Evolutionary conservation across 2,329 filamentous ascomycete species (phyloP).

Genomic region (Exophiala sp.): DNA sequence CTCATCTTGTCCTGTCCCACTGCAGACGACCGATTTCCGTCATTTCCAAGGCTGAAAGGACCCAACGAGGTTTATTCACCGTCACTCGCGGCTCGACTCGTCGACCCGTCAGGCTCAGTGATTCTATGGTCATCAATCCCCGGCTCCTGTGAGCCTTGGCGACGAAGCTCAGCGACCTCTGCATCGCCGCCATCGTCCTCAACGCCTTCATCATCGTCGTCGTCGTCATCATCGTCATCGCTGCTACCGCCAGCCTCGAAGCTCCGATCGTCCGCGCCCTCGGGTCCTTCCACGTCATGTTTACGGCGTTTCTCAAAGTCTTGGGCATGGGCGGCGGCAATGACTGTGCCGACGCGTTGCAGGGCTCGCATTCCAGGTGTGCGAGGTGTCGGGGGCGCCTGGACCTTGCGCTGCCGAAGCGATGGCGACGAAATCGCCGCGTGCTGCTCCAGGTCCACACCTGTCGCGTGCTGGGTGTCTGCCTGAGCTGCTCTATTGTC

Average conservation of each 20-base stretch:
- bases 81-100: not conserved
- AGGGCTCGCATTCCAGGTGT: constrained; percentile 30
- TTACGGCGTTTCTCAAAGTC: constrained; percentile 80
- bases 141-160: constrained; percentile 6
- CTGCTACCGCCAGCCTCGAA: not conserved
- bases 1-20: too few species aligned
- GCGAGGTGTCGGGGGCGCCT: constrained; percentile 27
- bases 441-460: constrained; percentile 26
- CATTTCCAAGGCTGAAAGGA: not conserved
- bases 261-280: constrained; percentile 29
- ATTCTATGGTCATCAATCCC: constrained; percentile 1
- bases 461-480: constrained; percentile 15
- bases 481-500: constrained; percentile 7
- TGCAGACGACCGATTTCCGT: too few species aligned
- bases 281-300: constrained; percentile 39
- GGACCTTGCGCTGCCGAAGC: constrained; percentile 27
- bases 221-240: constrained; percentile 10
- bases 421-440: constrained; percentile 8
- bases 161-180: constrained; percentile 9
- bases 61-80: not conserved
- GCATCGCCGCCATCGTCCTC: constrained; percentile 8
- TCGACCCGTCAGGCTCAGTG: constrained; percentile 5
- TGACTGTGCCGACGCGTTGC: constrained; percentile 57
- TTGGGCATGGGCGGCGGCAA: constrained; percentile 78
- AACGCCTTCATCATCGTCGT: not conserved